Percentiles rank a stretch among this genome's conserved stretches.
Conservation (phyloP, 768 basidiomycete species). For the Mrakia blollopis region DNA sequence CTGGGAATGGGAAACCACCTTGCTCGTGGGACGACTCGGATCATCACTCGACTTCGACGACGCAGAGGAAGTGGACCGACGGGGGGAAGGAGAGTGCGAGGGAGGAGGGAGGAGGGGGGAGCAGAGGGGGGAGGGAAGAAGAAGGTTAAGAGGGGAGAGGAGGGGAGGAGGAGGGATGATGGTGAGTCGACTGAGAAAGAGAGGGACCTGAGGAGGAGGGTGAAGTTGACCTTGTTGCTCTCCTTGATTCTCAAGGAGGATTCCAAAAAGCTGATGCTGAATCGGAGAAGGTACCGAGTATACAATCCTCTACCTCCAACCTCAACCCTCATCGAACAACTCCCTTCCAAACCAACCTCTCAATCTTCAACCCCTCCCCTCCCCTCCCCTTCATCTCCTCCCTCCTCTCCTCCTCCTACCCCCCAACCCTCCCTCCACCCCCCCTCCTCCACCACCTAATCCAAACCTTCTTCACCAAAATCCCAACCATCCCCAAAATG, state of each 20-base stretch:
- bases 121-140: neutral
- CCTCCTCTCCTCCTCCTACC: neutral
- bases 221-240: neutral
- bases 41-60: neutral
- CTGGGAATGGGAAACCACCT: neutral
- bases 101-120: neutral
- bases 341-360: too few species aligned
- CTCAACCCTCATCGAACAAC: too few species aligned
- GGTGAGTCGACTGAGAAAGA: neutral
- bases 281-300: neutral
- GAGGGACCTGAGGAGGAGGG: neutral
- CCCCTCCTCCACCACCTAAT: neutral
- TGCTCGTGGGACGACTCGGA: neutral
- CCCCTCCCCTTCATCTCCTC: neutral
- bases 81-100: too few species aligned
- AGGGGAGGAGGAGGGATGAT: neutral
- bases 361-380: too few species aligned
- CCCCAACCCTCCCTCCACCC: neutral
- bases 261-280: neutral
- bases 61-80: neutral
- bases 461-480: neutral
- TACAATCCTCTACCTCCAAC: too few species aligned
- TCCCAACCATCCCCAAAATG: neutral
- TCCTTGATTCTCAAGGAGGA: neutral
- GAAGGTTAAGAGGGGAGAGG: neutral